A percentile compares a stretch with the other conserved stretches of the same genome.
Conservation (phyloP, 176 grass and related monocot genomes). For the Eragrostis nindensis region DNA sequence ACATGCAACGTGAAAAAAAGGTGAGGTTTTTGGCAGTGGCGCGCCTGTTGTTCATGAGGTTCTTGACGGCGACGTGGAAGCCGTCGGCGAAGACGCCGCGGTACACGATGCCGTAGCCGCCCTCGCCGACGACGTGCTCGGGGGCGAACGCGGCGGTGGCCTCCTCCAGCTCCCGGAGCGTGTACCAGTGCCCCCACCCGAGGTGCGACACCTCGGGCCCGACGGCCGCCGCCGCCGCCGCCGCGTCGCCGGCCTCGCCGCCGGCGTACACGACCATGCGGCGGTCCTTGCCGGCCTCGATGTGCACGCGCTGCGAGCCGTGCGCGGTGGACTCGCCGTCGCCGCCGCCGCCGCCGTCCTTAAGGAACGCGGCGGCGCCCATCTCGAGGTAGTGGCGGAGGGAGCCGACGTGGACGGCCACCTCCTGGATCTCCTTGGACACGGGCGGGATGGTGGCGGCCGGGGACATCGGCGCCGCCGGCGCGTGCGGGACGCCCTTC, state of each 20-base stretch:
- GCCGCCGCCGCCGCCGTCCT: conserved; percentile 30
- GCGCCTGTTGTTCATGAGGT: conserved; percentile 88
- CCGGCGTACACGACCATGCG: conserved; percentile 68
- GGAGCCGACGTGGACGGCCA: conserved; percentile 61
- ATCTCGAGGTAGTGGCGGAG: conserved; percentile 58
- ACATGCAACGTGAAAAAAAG: not conserved
- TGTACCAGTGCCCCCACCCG: conserved; percentile 99
- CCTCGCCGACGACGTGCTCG: conserved; percentile 93
- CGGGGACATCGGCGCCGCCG: conserved; percentile 25
- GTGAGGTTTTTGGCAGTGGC: not conserved
- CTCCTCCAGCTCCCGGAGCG: conserved; percentile 83
- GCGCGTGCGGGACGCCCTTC: conserved; percentile 1
- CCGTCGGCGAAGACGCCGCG: conserved; percentile 68
- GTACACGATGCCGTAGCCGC: conserved; percentile 96
- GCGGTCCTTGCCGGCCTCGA: conserved; percentile 73
- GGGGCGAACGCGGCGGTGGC: conserved; percentile 73
- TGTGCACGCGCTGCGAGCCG: conserved; percentile 77
- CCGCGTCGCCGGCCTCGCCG: conserved; percentile 29
- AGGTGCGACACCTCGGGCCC: conserved; percentile 88
- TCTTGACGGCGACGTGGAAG: conserved; percentile 81
- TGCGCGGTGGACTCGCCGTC: conserved; percentile 41
- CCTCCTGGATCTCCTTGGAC: conserved; percentile 99
- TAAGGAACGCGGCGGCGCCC: conserved; percentile 48
- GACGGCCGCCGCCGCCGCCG: conserved; percentile 17
- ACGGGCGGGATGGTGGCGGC: conserved; percentile 60